Evolutionary conservation across 164 flowering plant genomes (phyloP), one percentile per base, ranked within the genome.

Genomic region (Magnolia kwangsiensis): DNA sequence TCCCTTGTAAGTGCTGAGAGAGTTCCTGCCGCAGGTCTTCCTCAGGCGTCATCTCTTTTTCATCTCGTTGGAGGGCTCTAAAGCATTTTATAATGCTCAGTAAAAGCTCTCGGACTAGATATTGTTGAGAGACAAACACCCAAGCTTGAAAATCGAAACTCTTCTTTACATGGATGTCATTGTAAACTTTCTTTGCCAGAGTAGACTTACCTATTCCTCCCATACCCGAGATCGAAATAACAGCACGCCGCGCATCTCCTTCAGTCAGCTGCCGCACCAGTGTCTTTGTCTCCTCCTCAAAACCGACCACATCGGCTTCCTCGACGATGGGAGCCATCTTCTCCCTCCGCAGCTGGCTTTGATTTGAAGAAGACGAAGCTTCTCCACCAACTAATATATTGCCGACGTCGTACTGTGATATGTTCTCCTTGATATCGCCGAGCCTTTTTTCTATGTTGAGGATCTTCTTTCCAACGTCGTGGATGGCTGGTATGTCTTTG

Each of bases 221-320:
- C 83, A 78, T 81, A 1, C 83, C 83, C 0, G 51, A 19, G 2
- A 78, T 78, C 0, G 75, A 77, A 20, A 74, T 64, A 2, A 78
- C 76, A 7, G 31, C 11, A 7, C 29, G 61, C 18, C 61, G 50
- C 3, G 2, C 18, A 63, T 11, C 13, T 11, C 83, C 84, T 50
- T 76, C 76, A 9, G 79, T 69, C 13, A 88, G 67, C 89, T 85
- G 83, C 11, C 81, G 75, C 58, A 82, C 83, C 4, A 86, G 50
- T 79, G 79, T 85, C 63, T 74, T 49, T 1, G 79, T 78, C 55
- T 85, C 87, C 0, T 59, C 84, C 64, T 86, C 91, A 69, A 88
- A 51, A 55, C 89, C 89, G 13, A 86, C 85, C 31, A 86, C 85
- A 58, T 79, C 78, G n/a, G 77, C 74, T 64, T 83, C 87, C 58